phyloP scores from a whole-genome alignment of 2,329 filamentous ascomycete species.

The Xylaria sp. region DNA sequence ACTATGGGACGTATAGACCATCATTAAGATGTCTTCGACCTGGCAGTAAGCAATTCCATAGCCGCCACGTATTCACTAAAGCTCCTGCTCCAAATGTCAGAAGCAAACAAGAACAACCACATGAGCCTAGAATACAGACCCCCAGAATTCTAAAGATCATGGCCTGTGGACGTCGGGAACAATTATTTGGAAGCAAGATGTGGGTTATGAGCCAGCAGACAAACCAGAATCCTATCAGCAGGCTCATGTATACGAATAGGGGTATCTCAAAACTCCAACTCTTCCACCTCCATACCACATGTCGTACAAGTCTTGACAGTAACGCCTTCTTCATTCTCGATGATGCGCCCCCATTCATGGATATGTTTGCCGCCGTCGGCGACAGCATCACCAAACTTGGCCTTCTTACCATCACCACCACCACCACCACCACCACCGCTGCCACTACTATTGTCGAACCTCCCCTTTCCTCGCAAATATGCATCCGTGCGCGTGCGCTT shows the following conservation, averaged over 20 bases:
- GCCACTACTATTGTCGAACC: slow-evolving; percentile 39
- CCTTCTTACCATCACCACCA: slow-evolving; percentile 49
- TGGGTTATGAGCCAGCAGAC: neutral
- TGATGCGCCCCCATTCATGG: slow-evolving; percentile 81
- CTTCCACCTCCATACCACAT: slow-evolving; percentile 81
- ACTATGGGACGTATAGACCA: neutral
- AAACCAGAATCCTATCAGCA: neutral
- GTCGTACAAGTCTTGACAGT: slow-evolving; percentile 79
- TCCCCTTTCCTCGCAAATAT: slow-evolving; percentile 73
- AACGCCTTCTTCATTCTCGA: slow-evolving; percentile 74
- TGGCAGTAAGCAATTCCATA: too few species aligned
- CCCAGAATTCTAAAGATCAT: neutral
- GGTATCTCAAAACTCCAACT: slow-evolving; percentile 65
- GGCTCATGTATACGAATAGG: neutral
- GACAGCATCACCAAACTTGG: slow-evolving; percentile 78
- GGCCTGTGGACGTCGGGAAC: neutral
- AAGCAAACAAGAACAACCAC: too few species aligned
- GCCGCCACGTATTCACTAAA: too few species aligned
- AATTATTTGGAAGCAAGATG: neutral
- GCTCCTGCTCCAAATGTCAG: too few species aligned
- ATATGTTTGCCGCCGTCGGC: slow-evolving; percentile 74
- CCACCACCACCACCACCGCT: slow-evolving; percentile 47
- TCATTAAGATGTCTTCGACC: too few species aligned
- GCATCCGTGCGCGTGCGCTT: slow-evolving; percentile 91
- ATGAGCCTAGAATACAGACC: neutral